Base-by-base conservation (phyloP, 2,329 filamentous ascomycete genomes). In the Pseudocercospora fijiensis region DNA sequence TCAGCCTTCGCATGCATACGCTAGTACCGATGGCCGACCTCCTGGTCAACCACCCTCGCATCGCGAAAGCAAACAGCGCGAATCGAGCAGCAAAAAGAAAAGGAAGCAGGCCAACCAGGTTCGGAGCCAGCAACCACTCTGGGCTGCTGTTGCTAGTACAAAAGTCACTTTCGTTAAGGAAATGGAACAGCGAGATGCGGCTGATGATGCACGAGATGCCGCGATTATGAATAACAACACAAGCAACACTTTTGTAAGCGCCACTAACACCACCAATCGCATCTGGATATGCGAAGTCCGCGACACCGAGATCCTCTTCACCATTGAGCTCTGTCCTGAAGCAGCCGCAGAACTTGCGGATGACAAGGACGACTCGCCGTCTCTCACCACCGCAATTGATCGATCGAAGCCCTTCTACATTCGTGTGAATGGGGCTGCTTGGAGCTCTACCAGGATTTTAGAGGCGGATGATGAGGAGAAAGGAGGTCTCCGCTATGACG, bases 81-180 rank as follows among this genome's bases (percentile, higher is more conserved):
- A 85, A 79, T 81, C 87, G 74, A 80, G 78, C 69, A 86, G 84
- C 67, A 96, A 95, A 79, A 95, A 92, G 80, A 90, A 91, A 80
- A 87, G 90, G 79, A 94, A 95, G 80, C 92, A 96, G 79, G 94
- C 91, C 74, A 92, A 92, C 63, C 91, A 95, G 77, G 92, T 96
- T 70, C 85, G 93, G 77, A 91, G 92, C 76, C 88, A 92, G 74
- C 93, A 97, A 79, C 93, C 93, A 56, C 86, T 97, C 69, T 97
- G 93, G 93, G 92, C 93, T 68, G 93, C 93, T 55, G 85, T 97
- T 71, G 93, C 93, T 58, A 96, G 92, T 79, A 96, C 93, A 74
- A 97, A 97, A 83, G 93, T 97, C 76, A 94, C 95, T 72, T 92
- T 96, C 79, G 88, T 96, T 74, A 95, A 96, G 80, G 93, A 78